phyloP scores from a whole-genome alignment of 306 rosid species.

The Dalbergia oliveri region DNA sequence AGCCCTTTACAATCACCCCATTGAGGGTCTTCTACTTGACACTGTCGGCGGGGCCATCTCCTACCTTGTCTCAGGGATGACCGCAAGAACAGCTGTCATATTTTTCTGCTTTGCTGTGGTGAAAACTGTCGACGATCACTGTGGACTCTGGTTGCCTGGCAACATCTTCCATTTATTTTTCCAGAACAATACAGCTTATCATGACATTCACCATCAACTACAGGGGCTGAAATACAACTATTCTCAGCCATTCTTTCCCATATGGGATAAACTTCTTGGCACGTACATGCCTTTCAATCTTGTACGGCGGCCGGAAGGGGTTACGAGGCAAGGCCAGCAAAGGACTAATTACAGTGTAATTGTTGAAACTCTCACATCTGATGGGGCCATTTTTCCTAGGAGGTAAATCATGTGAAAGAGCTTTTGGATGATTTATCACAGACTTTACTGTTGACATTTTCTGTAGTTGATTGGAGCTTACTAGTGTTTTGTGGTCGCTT shows the following conservation, averaged over 20 bases:
- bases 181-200: slow-evolving; percentile 91
- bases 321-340: slow-evolving; percentile 65
- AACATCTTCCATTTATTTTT: slow-evolving; percentile 78
- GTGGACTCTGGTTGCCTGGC: slow-evolving; percentile 91
- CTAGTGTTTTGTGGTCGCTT: slow-evolving; percentile 42
- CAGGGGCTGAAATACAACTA: slow-evolving; percentile 85
- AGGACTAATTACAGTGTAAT: slow-evolving; percentile 53
- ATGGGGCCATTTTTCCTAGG: slow-evolving; percentile 31
- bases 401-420: slow-evolving; percentile 1
- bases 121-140: slow-evolving; percentile 89
- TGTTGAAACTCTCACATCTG: slow-evolving; percentile 40
- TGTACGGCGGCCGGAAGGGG: slow-evolving; percentile 81
- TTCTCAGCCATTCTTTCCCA: slow-evolving; percentile 90
- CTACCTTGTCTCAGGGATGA: slow-evolving; percentile 80
- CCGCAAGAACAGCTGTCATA: slow-evolving; percentile 76
- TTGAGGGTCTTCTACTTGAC: slow-evolving; percentile 91
- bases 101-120: slow-evolving; percentile 87
- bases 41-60: slow-evolving; percentile 88
- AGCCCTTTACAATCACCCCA: slow-evolving; percentile 90
- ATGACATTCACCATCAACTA: slow-evolving; percentile 92
- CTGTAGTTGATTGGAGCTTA: slow-evolving; percentile 52
- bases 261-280: slow-evolving; percentile 86
- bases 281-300: slow-evolving; percentile 85
- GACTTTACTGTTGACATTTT: slow-evolving; percentile 46
- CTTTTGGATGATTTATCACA: slow-evolving; percentile 15